These are phyloP conservation scores for Candida sanyaensis DNA, from an alignment of 1,139 yeast species.

Conservation along the genomic window DNA sequence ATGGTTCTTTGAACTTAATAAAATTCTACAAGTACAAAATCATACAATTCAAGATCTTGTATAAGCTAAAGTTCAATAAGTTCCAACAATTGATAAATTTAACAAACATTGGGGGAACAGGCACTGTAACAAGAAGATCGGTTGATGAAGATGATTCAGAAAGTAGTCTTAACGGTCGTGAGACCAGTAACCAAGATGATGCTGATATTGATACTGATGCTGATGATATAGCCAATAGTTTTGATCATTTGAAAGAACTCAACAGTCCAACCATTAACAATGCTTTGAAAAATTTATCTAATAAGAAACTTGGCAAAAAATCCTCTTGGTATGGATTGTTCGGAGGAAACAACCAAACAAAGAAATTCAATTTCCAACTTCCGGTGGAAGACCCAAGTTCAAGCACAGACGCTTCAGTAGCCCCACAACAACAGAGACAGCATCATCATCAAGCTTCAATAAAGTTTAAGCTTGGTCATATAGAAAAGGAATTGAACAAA, in stretches of 20 bases:
- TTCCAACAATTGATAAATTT: conserved; percentile 39
- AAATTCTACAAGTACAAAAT: conserved; percentile 49
- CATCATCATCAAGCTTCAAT: conserved; percentile 17
- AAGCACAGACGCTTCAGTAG: conserved; percentile 1
- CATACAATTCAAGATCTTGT: conserved; percentile 42
- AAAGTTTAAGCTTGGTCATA: conserved; percentile 31
- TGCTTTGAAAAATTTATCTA: conserved; percentile 34
- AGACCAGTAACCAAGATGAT: conserved; percentile 9
- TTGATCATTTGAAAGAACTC: conserved; percentile 33
- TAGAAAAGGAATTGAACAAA: conserved; percentile 45
- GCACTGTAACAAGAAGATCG: conserved; percentile 1
- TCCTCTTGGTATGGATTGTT: conserved; percentile 51
- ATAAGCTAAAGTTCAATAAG: conserved; percentile 43
- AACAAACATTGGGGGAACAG: conserved; percentile 14
- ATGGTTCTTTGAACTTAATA: conserved; percentile 38
- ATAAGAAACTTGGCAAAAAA: conserved; percentile 28
- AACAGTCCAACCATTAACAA: conserved; percentile 44
- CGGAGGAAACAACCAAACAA: conserved; percentile 37
- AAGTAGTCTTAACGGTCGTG: conserved; percentile 12
- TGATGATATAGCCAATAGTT: conserved; percentile 12
- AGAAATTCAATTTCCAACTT: conserved; percentile 15
- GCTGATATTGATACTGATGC: conserved; percentile 9
- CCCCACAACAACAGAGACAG: conserved; percentile 3
- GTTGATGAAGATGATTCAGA: conserved; percentile 1
- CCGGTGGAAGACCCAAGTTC: conserved; percentile 11